Base-by-base conservation (phyloP, 345 rosid genomes). In the Eucalyptus urophylla region DNA sequence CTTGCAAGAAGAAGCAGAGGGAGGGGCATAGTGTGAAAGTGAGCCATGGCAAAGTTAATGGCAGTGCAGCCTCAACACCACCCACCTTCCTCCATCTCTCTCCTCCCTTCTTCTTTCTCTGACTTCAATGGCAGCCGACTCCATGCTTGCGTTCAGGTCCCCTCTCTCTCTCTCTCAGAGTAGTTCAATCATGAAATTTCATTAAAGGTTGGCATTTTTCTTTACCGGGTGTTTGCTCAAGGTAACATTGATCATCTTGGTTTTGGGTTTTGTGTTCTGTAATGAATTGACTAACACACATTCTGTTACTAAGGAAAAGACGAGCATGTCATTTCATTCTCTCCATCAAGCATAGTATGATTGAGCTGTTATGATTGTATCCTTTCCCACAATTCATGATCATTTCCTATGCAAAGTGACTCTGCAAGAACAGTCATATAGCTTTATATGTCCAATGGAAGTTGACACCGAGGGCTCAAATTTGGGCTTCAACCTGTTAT, bases 121-220 rank as follows among this genome's bases (percentile, higher is more conserved):
- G 97, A 97, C 91, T 97, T 97, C 93, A 96, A 89, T 95, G 99
- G 99, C 92, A 92, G 94, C 90, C 94, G 95, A 88, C 95, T 98
- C 92, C 94, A 91, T 89, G 85, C 93, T 72, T 94, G 94, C 69
- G 80, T 95, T 91, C 97, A 95, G 98, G 99, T 96, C 3, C 27
- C 4, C 44, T 69, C 44, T 69, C 81, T 95, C 90, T 67, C 43
- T 7, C 40, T 88, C 14, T 88, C 51, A 0, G 8, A 58, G 49
- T 15, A 87, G 44, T 87, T 65, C 40, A 4, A 50, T 56, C 58
- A 47, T 15, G 88, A 33, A 16, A 45, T 89, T 31, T 44, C 58
- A 53, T 25, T 49, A 88, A 81, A 58, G 47, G 24, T 58, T 25
- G 37, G 37, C 58, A 49, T 25, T 86, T 89, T 86, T 47, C 49